These are phyloP conservation scores for Auricularia sp. DNA, from an alignment of 768 basidiomycete genomes.

Conservation along the genomic window DNA sequence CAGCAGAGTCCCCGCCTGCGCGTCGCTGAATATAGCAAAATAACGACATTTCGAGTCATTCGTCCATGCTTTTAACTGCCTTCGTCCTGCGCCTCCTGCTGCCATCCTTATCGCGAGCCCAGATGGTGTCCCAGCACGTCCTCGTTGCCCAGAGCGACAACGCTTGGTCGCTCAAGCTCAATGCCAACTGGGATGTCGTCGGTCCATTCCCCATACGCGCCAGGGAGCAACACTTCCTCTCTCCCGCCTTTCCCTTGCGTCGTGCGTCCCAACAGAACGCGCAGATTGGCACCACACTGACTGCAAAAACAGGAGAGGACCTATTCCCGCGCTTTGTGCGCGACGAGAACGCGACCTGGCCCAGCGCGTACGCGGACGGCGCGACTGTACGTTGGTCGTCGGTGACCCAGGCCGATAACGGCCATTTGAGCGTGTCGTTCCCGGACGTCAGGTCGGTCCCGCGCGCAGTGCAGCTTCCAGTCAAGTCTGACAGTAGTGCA, in stretches of 20 bases:
- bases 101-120: background rate
- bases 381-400: constrained; percentile 53
- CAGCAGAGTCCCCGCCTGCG: too few relatives aligned
- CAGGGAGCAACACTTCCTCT: constrained; percentile 74
- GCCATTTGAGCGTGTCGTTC: constrained; percentile 51
- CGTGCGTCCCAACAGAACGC: constrained; percentile 29
- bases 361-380: constrained; percentile 59
- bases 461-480: background rate
- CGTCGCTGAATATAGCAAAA: too few relatives aligned
- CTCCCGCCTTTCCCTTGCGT: constrained; percentile 63
- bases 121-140: background rate
- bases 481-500: constrained; percentile 15
- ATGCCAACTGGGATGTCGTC: constrained; percentile 31
- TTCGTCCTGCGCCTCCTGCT: too few relatives aligned
- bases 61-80: too few relatives aligned
- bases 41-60: too few relatives aligned
- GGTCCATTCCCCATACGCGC: constrained; percentile 82
- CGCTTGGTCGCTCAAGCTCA: background rate
- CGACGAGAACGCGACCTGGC: constrained; percentile 33
- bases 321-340: constrained; percentile 44
- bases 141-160: background rate
- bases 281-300: background rate
- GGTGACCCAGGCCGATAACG: constrained; percentile 30
- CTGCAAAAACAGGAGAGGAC: constrained; percentile 16
- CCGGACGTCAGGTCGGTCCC: constrained; percentile 45